Conservation (phyloP, 768 basidiomycete species). For the Auricularia heimuer region DNA sequence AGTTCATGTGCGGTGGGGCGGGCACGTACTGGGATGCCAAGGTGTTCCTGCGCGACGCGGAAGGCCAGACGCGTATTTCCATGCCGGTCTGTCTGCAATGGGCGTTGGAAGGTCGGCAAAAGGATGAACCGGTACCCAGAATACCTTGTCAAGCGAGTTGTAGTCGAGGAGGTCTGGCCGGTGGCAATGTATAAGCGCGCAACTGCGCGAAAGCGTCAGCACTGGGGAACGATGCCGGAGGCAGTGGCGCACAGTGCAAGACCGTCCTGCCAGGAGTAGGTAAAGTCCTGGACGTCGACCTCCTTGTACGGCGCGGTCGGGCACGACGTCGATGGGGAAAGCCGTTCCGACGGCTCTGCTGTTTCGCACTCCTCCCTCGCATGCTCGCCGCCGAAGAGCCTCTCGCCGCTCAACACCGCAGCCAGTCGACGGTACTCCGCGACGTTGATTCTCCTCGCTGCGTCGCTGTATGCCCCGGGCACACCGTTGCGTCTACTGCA, state of each 20-base stretch:
- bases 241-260: slow-evolving; percentile 69
- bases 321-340: too few relatives aligned
- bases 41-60: slow-evolving; percentile 72
- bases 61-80: slow-evolving; percentile 85
- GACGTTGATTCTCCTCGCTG: too few relatives aligned
- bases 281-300: slow-evolving; percentile 91
- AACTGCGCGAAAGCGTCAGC: slow-evolving; percentile 37
- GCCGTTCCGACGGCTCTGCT: too few relatives aligned
- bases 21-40: slow-evolving; percentile 63
- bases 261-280: slow-evolving; percentile 87
- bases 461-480: too few relatives aligned
- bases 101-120: slow-evolving; percentile 9
- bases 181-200: slow-evolving; percentile 95
- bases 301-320: slow-evolving; percentile 83
- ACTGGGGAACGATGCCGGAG: neutral
- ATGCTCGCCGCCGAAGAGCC: too few relatives aligned
- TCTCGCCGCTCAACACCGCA: too few relatives aligned
- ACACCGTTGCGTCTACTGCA: too few relatives aligned
- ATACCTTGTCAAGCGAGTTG: slow-evolving; percentile 74
- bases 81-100: slow-evolving; percentile 57
- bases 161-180: slow-evolving; percentile 93
- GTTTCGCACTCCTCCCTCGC: too few relatives aligned
- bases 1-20: neutral
- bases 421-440: too few relatives aligned
- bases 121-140: neutral